Evolutionary conservation across 371 early-diverging fungal species (phyloP).

Genomic region (Vairimorpha ceranae): DNA sequence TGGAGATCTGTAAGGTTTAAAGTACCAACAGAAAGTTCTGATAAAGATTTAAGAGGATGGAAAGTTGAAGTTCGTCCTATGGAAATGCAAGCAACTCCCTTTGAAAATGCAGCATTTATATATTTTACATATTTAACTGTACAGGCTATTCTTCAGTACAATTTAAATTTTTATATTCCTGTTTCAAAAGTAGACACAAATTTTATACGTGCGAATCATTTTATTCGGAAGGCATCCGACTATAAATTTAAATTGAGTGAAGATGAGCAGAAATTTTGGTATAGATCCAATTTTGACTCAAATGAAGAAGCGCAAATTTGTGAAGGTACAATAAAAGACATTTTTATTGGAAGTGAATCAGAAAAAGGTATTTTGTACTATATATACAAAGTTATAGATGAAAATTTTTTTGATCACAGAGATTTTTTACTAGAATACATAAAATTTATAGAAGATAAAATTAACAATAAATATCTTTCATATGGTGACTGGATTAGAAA

Average conservation of each 20-base stretch:
- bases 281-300: conserved; percentile 44
- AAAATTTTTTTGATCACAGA: conserved; percentile 66
- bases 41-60: conserved; percentile 78
- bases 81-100: conserved; percentile 91
- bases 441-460: conserved; percentile 68
- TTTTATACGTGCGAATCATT: conserved; percentile 69
- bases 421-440: conserved; percentile 66
- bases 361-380: conserved; percentile 36
- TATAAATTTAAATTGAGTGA: neutral
- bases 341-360: conserved; percentile 76
- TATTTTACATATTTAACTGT: conserved; percentile 82
- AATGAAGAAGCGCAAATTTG: conserved; percentile 67
- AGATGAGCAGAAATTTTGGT: conserved; percentile 31
- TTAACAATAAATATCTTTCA: conserved; percentile 39
- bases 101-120: conserved; percentile 89
- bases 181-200: conserved; percentile 77
- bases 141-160: conserved; percentile 75
- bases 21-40: conserved; percentile 69
- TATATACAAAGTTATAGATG: conserved; percentile 51
- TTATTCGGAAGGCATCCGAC: conserved; percentile 17
- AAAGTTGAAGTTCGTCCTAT: conserved; percentile 92
- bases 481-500: conserved; percentile 74
- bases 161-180: conserved; percentile 86
- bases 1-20: conserved; percentile 98
- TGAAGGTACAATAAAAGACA: conserved; percentile 77